Conservation (phyloP, 768 basidiomycete genomes). For the Mycena sanguinolenta region DNA sequence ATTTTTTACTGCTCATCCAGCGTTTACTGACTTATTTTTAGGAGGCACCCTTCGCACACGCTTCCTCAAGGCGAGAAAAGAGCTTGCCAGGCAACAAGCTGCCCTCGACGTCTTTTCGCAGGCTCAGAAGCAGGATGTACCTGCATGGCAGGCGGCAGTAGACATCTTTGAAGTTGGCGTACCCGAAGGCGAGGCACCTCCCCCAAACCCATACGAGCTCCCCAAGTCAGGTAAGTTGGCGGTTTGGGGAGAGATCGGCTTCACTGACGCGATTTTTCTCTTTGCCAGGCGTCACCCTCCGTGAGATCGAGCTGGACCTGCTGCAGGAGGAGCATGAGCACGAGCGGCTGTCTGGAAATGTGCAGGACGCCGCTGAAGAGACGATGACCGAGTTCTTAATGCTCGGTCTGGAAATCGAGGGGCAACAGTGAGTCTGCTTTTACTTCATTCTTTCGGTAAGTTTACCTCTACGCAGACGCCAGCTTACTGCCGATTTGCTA, state of each 20-base stretch:
- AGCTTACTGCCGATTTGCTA: background rate
- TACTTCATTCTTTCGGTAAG: background rate
- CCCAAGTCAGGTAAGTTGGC: background rate
- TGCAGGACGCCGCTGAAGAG: background rate
- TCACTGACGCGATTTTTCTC: background rate
- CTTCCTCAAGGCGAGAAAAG: background rate
- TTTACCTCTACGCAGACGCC: background rate
- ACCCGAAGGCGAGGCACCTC: too few relatives aligned
- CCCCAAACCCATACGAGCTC: background rate
- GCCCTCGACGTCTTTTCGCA: background rate
- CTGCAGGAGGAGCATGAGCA: background rate
- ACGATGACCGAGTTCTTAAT: background rate
- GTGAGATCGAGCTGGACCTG: background rate
- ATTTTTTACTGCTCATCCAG: too few relatives aligned
- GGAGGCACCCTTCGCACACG: background rate
- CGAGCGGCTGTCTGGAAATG: background rate
- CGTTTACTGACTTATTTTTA: background rate
- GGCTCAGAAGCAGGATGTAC: background rate
- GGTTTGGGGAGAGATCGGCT: background rate
- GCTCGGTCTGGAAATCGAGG: background rate
- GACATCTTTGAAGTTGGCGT: background rate
- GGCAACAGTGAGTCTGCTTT: background rate
- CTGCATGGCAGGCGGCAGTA: background rate
- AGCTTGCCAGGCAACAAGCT: background rate
- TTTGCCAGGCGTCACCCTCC: background rate